Evolutionary conservation across 495 filamentous ascomycete species (phyloP), one percentile per base, ranked within the genome.

Genomic region (Neurospora sp.): DNA sequence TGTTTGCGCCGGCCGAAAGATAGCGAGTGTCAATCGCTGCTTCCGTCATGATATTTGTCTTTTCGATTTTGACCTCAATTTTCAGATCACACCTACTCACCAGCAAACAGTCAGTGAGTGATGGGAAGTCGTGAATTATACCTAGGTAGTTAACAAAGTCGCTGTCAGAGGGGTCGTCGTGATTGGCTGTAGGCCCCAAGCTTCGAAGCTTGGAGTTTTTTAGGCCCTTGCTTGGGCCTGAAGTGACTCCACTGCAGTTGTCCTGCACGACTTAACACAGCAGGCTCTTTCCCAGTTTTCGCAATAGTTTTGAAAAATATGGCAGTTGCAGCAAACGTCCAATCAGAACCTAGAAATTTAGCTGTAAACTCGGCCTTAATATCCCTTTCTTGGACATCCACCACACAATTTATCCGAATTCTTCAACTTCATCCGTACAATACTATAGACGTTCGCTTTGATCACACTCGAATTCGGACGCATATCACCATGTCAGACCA

Each of bases 1-100:
- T 86, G 83, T 98, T 98, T 43, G 93, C 94, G 72, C 96, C 96
- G 72, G 90, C 90, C 38, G 94, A 92, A 39, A 97, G 89, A 76
- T 93, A 96, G 17, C 89, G 86, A 71, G 83, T 77, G 24, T 78
- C 69, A 6, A 39, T 70, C 34, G 45, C 59, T 34, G 59, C 21
- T 69, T 75, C 75, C 0, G 72, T 71, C 79, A 79, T 82, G 36
- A 31, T 74, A 31, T 19, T 62, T 62, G 13, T 5, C 15, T 17
- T 17, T 34, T 34, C 24, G 13, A 34, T 28, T 28, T 59, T 19
- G 24, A 62, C 28, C 28, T 15, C 54, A 4, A 62, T 19, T 34
- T 62, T 4, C 15, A 19, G 1, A 34, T 17, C 28, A 17, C 28
- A 62, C 24, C 24, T 28, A 28, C 54, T 62, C 6, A 62, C 54